Evolutionary conservation across 192 early-diverging fungal species (phyloP).

Genomic region (Irineochytrium annulatum): DNA sequence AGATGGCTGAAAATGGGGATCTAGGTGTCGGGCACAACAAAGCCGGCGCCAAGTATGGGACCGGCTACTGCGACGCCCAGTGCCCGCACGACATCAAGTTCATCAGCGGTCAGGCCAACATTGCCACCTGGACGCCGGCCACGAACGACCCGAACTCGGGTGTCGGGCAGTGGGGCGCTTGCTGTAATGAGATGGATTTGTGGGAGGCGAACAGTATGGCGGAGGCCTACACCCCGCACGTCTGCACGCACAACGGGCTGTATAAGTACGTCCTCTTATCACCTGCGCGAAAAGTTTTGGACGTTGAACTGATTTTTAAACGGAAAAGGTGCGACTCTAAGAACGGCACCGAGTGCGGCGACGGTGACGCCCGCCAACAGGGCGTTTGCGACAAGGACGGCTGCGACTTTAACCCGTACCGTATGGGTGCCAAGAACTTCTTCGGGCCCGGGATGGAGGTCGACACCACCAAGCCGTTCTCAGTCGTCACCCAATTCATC

Average conservation of each 20-base stretch:
- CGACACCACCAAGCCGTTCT: constrained; percentile 39
- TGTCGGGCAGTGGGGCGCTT: constrained; percentile 17
- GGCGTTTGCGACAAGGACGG: constrained; percentile 41
- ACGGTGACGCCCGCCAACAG: constrained; percentile 22
- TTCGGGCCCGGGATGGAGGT: constrained; percentile 31
- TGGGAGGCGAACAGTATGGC: constrained; percentile 38
- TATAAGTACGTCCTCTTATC: constrained; percentile 7
- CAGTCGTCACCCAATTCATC: constrained; percentile 39
- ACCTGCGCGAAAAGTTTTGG: too few relatives aligned
- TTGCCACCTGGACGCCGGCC: constrained; percentile 4
- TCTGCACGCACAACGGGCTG: constrained; percentile 23
- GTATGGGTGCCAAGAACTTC: constrained; percentile 29
- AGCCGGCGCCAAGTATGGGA: constrained; percentile 37
- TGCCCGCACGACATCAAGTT: constrained; percentile 44
- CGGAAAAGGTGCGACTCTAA: too few relatives aligned
- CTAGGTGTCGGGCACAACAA: constrained; percentile 20
- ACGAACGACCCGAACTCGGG: constrained; percentile 20
- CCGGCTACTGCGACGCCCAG: constrained; percentile 39
- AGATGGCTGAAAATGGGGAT: constrained; percentile 18
- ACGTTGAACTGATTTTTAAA: too few relatives aligned
- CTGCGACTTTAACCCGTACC: constrained; percentile 37
- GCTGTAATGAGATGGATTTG: constrained; percentile 37
- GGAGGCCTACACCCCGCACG: constrained; percentile 31
- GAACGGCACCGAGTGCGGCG: constrained; percentile 26
- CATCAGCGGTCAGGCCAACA: constrained; percentile 28